Percentiles rank a stretch among this genome's conserved stretches.
Evolutionary conservation across 768 basidiomycete species (phyloP).

Genomic region (Gautieria morchelliformis): DNA sequence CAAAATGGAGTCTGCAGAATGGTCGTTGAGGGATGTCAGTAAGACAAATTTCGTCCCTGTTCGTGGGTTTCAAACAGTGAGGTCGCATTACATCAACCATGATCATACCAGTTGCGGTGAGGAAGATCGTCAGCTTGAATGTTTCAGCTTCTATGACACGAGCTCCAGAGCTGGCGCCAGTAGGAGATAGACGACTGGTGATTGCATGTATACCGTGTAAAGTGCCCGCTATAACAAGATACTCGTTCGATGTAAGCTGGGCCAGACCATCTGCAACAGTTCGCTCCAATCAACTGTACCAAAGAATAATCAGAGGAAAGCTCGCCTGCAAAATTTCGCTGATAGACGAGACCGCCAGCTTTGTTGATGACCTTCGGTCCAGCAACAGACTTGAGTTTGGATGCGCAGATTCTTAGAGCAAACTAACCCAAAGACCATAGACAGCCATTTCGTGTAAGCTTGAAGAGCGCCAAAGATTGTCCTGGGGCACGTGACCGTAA

Average conservation of each 20-base stretch:
- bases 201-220: conserved; percentile 99
- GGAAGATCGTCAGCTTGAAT: conserved; percentile 87
- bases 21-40: conserved; percentile 70
- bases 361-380: conserved; percentile 85
- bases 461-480: too few relatives aligned
- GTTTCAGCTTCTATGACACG: conserved; percentile 94
- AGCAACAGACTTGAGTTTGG: neutral
- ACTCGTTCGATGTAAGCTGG: conserved; percentile 84
- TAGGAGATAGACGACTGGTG: conserved; percentile 82
- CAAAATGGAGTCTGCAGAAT: conserved; percentile 58
- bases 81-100: neutral
- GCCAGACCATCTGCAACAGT: conserved; percentile 72
- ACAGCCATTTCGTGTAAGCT: conserved; percentile 47
- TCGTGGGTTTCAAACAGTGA: neutral
- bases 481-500: neutral
- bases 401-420: neutral
- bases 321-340: conserved; percentile 82
- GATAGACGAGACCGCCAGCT: conserved; percentile 93
- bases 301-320: conserved; percentile 7
- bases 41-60: conserved; percentile 94
- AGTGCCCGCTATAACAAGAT: conserved; percentile 92
- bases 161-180: conserved; percentile 72
- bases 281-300: neutral
- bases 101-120: conserved; percentile 77
- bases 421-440: conserved; percentile 70